Percentiles rank a stretch among this genome's conserved stretches.
Evolutionary conservation across 2,329 filamentous ascomycete genomes (phyloP).

Genomic region (Venturia effusa): DNA sequence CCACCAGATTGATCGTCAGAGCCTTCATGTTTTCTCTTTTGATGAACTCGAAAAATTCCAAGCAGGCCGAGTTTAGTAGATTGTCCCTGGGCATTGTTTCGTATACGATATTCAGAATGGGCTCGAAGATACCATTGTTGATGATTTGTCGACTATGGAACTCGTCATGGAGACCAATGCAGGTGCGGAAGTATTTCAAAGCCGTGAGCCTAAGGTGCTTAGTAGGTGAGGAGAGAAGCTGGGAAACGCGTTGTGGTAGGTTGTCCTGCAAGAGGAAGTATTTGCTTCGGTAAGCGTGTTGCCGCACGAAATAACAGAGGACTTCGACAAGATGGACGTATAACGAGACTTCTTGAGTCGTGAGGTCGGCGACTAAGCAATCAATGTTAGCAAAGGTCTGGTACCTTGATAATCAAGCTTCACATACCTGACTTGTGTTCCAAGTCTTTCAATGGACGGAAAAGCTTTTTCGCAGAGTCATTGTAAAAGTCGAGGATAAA

Average conservation of each 20-base stretch:
- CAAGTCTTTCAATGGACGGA: slow-evolving; percentile 74
- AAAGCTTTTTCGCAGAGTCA: slow-evolving; percentile 71
- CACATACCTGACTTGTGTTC: slow-evolving; percentile 48
- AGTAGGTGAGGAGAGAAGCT: slow-evolving; percentile 71
- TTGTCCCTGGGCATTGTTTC: slow-evolving; percentile 88
- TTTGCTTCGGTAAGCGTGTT: slow-evolving; percentile 78
- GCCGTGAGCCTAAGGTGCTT: slow-evolving; percentile 89
- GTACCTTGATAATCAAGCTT: not conserved
- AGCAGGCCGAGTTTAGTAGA: slow-evolving; percentile 80
- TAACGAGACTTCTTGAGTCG: slow-evolving; percentile 76
- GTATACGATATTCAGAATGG: slow-evolving; percentile 73
- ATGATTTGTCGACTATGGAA: slow-evolving; percentile 82
- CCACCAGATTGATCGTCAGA: slow-evolving; percentile 72
- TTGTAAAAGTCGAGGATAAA: slow-evolving; percentile 89
- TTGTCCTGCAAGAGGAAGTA: slow-evolving; percentile 76
- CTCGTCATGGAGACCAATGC: slow-evolving; percentile 77
- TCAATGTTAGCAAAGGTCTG: slow-evolving; percentile 10
- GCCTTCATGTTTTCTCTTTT: slow-evolving; percentile 68
- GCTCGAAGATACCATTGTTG: slow-evolving; percentile 69
- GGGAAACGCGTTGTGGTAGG: slow-evolving; percentile 66
- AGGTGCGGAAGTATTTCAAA: slow-evolving; percentile 84
- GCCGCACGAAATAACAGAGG: slow-evolving; percentile 83
- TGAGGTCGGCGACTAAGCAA: slow-evolving; percentile 53
- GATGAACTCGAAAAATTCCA: slow-evolving; percentile 90
- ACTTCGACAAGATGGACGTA: slow-evolving; percentile 89